Conservation (phyloP, 257 asterid genomes). For the Solanum sejunctum region DNA sequence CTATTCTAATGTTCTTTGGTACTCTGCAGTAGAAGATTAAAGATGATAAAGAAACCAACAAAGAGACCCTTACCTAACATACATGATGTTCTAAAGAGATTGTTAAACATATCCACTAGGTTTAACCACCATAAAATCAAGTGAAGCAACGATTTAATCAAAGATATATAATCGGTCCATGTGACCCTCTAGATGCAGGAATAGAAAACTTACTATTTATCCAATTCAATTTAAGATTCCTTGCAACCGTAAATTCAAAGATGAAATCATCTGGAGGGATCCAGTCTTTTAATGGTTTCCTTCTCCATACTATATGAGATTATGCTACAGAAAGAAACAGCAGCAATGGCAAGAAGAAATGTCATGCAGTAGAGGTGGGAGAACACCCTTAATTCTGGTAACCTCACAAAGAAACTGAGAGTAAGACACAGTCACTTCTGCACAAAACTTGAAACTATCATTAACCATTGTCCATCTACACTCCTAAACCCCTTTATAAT, state of each 20-base stretch:
- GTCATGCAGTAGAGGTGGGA: not conserved
- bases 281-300: not conserved
- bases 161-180: not conserved
- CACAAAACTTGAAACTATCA: not conserved
- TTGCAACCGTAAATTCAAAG: not conserved
- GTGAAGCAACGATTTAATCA: not conserved
- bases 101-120: not conserved
- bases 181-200: not conserved
- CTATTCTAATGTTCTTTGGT: conserved; percentile 37
- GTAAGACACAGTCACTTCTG: not conserved
- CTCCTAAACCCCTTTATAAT: not conserved
- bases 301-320: not conserved
- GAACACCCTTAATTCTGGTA: not conserved
- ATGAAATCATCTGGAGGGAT: not conserved
- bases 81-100: not conserved
- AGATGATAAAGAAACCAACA: conserved; percentile 9
- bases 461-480: not conserved
- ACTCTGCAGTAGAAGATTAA: conserved; percentile 30
- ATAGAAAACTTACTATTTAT: not conserved
- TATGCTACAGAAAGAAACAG: not conserved
- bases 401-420: not conserved
- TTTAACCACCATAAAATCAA: not conserved
- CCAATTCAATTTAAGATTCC: not conserved
- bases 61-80: not conserved
- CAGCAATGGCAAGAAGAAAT: not conserved